Conservation (phyloP, 495 filamentous ascomycete species). For the Neurospora discreta region DNA sequence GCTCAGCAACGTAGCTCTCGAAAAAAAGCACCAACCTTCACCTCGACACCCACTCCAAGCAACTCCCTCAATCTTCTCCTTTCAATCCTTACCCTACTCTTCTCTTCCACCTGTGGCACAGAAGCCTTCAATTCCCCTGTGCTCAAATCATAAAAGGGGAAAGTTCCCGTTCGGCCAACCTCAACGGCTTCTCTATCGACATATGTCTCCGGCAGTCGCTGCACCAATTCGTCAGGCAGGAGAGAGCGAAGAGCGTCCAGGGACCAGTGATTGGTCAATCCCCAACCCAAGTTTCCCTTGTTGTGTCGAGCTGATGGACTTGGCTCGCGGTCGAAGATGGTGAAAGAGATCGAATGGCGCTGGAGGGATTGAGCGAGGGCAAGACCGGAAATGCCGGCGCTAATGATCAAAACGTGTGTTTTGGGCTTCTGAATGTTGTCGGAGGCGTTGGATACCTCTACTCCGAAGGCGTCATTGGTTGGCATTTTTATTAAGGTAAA, state of each 20-base stretch:
- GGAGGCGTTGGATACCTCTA: not conserved
- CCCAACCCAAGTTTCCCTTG: slow-evolving; percentile 37
- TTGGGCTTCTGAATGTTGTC: not conserved
- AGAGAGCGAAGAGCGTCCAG: slow-evolving; percentile 38
- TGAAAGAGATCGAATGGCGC: slow-evolving; percentile 27
- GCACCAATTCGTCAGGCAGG: slow-evolving; percentile 37
- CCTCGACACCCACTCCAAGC: slow-evolving; percentile 36
- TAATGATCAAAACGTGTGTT: slow-evolving; percentile 39
- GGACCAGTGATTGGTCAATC: slow-evolving; percentile 49
- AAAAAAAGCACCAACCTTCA: slow-evolving; percentile 23
- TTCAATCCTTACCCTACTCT: slow-evolving; percentile 31
- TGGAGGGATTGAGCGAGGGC: slow-evolving; percentile 47
- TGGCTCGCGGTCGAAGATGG: slow-evolving; percentile 46
- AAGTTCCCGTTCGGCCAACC: slow-evolving; percentile 17
- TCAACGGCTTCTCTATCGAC: slow-evolving; percentile 26
- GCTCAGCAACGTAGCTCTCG: not conserved
- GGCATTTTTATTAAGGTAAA: not conserved
- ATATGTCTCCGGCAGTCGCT: slow-evolving; percentile 36
- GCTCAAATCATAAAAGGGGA: slow-evolving; percentile 43
- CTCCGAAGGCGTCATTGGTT: not conserved
- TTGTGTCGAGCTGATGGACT: slow-evolving; percentile 29
- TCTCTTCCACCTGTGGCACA: slow-evolving; percentile 32
- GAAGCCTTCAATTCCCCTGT: slow-evolving; percentile 30
- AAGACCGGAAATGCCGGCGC: slow-evolving; percentile 50
- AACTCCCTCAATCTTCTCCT: slow-evolving; percentile 37